These are phyloP conservation scores for Xylariaceae sp. DNA, from an alignment of 2,329 filamentous ascomycete species.

Conservation along the genomic window DNA sequence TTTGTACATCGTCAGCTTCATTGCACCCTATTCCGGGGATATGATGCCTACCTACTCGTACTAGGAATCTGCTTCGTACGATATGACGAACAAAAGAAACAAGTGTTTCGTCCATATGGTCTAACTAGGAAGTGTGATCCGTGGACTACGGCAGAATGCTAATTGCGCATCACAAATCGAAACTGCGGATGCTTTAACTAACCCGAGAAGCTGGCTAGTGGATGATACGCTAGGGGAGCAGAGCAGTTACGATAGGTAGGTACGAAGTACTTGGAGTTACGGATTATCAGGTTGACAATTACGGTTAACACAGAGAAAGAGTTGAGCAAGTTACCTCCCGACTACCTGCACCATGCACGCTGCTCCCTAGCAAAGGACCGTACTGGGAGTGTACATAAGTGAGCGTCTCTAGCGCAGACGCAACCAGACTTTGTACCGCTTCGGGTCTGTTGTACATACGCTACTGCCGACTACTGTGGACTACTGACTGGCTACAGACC, in stretches of 20 bases:
- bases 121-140: neutral
- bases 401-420: too few relatives aligned
- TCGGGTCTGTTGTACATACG: neutral
- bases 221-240: neutral
- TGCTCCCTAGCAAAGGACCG: too few relatives aligned
- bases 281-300: too few relatives aligned
- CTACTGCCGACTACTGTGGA: neutral
- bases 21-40: too few relatives aligned
- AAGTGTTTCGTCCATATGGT: neutral
- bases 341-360: too few relatives aligned
- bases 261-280: too few relatives aligned
- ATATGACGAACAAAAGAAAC: neutral
- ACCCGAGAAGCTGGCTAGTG: neutral
- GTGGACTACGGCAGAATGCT: neutral
- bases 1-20: too few relatives aligned
- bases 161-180: neutral
- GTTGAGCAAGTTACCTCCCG: neutral
- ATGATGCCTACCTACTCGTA: neutral
- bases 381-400: too few relatives aligned
- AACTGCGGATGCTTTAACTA: neutral
- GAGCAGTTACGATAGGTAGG: too few relatives aligned
- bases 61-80: neutral
- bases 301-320: neutral
- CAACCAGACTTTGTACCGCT: neutral
- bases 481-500: conserved; percentile 1